Conservation (phyloP, 2,329 filamentous ascomycete genomes). For the Keithomyces neogunnii region DNA sequence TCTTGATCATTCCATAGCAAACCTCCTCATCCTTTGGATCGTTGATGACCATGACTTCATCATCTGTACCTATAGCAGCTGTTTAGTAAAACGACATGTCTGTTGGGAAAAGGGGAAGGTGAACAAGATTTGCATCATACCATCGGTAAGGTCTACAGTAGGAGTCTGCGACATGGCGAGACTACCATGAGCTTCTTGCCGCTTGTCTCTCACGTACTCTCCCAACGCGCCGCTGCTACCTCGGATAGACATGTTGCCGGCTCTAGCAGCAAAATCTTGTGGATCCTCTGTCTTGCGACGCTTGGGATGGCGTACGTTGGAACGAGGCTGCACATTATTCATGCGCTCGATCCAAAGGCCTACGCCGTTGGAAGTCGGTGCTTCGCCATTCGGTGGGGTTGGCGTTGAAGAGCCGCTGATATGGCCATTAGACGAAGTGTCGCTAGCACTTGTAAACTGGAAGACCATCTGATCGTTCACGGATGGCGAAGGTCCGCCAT, state of each 20-base stretch:
- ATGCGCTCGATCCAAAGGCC: constrained; percentile 63
- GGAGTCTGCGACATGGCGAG: constrained; percentile 23
- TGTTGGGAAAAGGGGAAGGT: not conserved
- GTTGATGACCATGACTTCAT: constrained; percentile 48
- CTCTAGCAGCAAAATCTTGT: constrained; percentile 30
- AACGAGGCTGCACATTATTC: constrained; percentile 64
- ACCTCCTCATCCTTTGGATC: constrained; percentile 62
- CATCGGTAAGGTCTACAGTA: constrained; percentile 51
- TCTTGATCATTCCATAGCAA: constrained; percentile 71
- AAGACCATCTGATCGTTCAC: constrained; percentile 27
- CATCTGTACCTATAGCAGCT: constrained; percentile 35
- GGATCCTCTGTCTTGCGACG: constrained; percentile 50
- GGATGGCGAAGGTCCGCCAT: constrained; percentile 10
- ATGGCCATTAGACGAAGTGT: constrained; percentile 23
- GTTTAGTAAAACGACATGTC: constrained; percentile 22
- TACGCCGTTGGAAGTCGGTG: constrained; percentile 31
- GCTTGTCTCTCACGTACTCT: constrained; percentile 56
- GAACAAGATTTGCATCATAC: constrained; percentile 23
- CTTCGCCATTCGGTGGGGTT: constrained; percentile 17
- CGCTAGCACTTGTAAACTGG: constrained; percentile 31
- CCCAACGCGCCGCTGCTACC: constrained; percentile 51
- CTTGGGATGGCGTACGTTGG: constrained; percentile 51
- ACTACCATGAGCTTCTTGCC: constrained; percentile 30
- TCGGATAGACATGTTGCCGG: constrained; percentile 18
- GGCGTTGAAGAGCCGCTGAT: constrained; percentile 26